Evolutionary conservation across 768 basidiomycete genomes (phyloP).

Genomic region (Mycena galopus): DNA sequence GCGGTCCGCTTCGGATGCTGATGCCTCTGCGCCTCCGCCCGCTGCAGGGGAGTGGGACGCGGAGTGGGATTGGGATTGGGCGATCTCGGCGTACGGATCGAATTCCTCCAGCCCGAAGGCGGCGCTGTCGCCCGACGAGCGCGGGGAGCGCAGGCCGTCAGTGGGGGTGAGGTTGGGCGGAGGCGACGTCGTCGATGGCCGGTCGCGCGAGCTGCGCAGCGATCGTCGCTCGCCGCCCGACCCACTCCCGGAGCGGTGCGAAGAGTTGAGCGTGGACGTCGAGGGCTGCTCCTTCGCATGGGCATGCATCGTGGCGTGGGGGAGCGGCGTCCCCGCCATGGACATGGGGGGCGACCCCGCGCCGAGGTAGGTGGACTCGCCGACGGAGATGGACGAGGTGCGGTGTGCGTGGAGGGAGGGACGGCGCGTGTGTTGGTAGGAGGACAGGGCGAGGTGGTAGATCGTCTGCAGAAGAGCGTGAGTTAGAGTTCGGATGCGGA

Average conservation of each 20-base stretch:
- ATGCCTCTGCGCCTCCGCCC: background rate
- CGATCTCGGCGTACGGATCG: conserved; percentile 36
- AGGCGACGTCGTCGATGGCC: conserved; percentile 25
- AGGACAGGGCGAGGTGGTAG: conserved; percentile 44
- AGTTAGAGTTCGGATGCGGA: no score
- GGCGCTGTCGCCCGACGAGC: conserved; percentile 14
- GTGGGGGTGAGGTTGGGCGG: conserved; percentile 1
- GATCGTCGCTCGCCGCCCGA: conserved; percentile 35
- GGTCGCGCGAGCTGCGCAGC: conserved; percentile 22
- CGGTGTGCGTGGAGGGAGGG: conserved; percentile 37
- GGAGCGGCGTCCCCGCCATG: conserved; percentile 28
- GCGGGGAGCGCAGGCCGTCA: conserved; percentile 1
- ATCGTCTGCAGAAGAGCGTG: no score
- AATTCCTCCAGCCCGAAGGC: conserved; percentile 21
- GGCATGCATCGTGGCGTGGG: conserved; percentile 15
- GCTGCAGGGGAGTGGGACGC: no score
- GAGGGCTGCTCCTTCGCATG: conserved; percentile 35
- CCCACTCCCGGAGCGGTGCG: no score
- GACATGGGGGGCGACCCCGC: conserved; percentile 38
- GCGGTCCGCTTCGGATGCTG: conserved; percentile 21
- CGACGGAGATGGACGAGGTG: conserved; percentile 32
- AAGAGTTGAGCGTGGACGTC: conserved; percentile 38
- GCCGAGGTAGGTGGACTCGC: conserved; percentile 36
- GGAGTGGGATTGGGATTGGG: conserved; percentile 1
- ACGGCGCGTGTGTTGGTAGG: conserved; percentile 44